These are phyloP conservation scores for Trifolium subterraneum DNA, from an alignment of 306 rosid species.

Conservation along the genomic window DNA sequence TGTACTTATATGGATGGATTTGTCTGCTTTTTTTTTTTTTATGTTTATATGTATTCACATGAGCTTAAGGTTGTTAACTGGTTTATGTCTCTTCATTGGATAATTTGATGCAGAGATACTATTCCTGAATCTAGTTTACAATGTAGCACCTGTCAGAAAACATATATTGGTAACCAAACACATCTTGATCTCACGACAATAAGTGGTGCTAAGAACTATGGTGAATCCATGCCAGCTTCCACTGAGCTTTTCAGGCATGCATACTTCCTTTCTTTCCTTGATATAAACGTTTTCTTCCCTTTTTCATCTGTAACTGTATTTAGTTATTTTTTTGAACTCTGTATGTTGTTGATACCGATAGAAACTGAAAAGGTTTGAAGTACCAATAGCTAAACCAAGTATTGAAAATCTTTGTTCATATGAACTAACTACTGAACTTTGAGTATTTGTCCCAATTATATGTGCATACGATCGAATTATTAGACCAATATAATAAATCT, in stretches of 20 bases:
- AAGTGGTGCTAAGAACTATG: conserved; percentile 63
- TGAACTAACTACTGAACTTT: background rate
- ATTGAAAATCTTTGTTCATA: background rate
- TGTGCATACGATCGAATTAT: background rate
- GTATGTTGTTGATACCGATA: background rate
- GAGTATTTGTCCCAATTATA: background rate
- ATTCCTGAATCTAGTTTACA: conserved; percentile 62
- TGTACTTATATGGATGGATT: background rate
- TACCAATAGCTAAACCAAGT: background rate
- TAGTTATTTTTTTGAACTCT: background rate
- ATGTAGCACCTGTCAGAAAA: conserved; percentile 80
- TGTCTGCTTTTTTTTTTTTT: background rate
- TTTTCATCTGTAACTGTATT: conserved; percentile 13
- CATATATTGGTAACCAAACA: conserved; percentile 64
- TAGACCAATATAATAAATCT: background rate
- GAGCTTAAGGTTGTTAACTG: background rate
- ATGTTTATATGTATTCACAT: background rate
- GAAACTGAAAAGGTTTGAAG: conserved; percentile 9
- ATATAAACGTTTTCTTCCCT: background rate
- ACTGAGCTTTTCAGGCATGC: conserved; percentile 86
- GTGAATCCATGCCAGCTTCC: conserved; percentile 71
- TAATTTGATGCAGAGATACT: conserved; percentile 58
- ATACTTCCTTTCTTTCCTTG: conserved; percentile 12
- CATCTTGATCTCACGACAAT: conserved; percentile 71
- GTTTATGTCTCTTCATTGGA: conserved; percentile 35